Percentiles rank a stretch among this genome's conserved stretches.
Evolutionary conservation across 257 asterid species (phyloP).

Genomic region (Nicotiana undulata): DNA sequence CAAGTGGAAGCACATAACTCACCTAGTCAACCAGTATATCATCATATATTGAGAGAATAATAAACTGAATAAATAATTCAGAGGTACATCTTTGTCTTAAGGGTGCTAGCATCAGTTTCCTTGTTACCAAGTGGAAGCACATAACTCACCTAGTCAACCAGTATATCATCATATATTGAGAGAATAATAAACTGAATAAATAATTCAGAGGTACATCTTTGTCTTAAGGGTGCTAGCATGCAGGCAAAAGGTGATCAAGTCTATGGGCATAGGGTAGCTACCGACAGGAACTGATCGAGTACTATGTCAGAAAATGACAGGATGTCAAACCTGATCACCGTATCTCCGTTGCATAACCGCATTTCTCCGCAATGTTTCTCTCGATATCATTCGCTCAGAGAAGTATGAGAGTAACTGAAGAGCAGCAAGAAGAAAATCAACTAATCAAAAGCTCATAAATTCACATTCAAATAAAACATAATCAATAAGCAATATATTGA

Average conservation of each 20-base stretch:
- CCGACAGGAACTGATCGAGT: not conserved
- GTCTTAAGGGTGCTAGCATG: not conserved
- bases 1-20: not conserved
- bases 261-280: not conserved
- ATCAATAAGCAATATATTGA: not conserved
- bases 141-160: not conserved
- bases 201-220: not conserved
- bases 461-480: not conserved
- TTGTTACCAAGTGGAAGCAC: not conserved
- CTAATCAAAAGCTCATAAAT: not conserved
- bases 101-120: not conserved
- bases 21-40: not conserved
- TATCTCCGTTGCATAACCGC: conserved; percentile 71
- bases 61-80: not conserved
- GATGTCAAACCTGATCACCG: conserved; percentile 48
- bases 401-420: conserved; percentile 64
- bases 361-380: conserved; percentile 78
- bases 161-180: not conserved
- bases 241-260: not conserved
- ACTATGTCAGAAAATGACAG: not conserved
- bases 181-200: not conserved
- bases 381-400: conserved; percentile 82
- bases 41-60: not conserved
- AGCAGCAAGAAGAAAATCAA: conserved; percentile 9
- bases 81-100: not conserved